Evolutionary conservation across 345 rosid species (phyloP).

Genomic region (Arabidopsis arenosa): DNA sequence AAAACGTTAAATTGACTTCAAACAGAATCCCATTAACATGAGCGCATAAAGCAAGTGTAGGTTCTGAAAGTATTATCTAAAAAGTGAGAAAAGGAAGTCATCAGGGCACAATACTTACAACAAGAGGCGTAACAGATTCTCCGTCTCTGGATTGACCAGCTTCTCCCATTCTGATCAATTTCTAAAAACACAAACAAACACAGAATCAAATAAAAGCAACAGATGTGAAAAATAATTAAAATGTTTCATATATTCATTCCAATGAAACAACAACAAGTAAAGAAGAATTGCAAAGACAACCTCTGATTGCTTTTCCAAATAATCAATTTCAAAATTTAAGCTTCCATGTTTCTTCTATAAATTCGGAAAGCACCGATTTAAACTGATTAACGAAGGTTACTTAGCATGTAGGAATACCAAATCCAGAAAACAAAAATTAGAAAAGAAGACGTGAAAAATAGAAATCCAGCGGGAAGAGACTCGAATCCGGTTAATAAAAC

Average conservation of each 20-base stretch:
- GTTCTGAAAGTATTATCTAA: background rate
- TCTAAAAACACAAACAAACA: slow-evolving; percentile 39
- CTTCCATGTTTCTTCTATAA: slow-evolving; percentile 8
- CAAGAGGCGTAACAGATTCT: slow-evolving; percentile 44
- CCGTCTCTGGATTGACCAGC: slow-evolving; percentile 46
- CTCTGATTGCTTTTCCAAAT: background rate
- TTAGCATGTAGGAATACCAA: background rate
- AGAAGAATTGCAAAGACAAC: background rate
- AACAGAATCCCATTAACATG: background rate
- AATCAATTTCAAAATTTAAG: background rate
- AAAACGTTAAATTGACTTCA: background rate
- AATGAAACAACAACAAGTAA: background rate
- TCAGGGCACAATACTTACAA: slow-evolving; percentile 44
- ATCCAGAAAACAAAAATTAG: background rate
- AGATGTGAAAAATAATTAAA: background rate
- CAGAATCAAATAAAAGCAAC: background rate
- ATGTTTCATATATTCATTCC: background rate
- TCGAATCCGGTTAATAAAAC: slow-evolving; percentile 11
- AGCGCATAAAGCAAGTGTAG: slow-evolving; percentile 16
- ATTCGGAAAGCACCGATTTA: background rate
- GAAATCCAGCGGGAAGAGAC: slow-evolving; percentile 27
- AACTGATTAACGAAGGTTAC: background rate
- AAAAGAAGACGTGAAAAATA: background rate
- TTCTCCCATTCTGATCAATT: slow-evolving; percentile 51
- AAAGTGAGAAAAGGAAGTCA: too few species aligned